A percentile compares a stretch with the other conserved stretches of the same genome.
Evolutionary conservation across 129 eudicot genomes (phyloP).

Genomic region (Ambrosia artemisiifolia): DNA sequence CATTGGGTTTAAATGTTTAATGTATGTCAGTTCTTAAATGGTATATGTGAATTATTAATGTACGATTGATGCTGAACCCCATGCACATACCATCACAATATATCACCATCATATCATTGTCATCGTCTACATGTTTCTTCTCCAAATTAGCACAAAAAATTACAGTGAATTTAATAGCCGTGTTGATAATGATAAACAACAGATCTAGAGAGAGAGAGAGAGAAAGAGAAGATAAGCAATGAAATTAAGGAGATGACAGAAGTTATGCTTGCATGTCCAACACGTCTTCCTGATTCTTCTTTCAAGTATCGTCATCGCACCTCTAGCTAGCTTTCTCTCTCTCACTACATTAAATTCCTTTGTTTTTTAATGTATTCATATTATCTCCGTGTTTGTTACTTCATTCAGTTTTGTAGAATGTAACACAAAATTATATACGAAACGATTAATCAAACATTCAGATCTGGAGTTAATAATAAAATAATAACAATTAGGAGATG

Average conservation of each 20-base stretch:
- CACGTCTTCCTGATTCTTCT: slow-evolving; percentile 36
- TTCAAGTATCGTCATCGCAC: slow-evolving; percentile 20
- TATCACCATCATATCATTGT: slow-evolving; percentile 12
- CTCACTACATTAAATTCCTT: slow-evolving; percentile 28
- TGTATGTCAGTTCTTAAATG: neutral
- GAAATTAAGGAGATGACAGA: slow-evolving; percentile 39
- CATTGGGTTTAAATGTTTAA: no score
- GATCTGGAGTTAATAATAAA: no score
- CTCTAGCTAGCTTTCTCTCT: slow-evolving; percentile 20
- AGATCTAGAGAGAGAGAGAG: slow-evolving; percentile 1
- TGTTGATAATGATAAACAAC: neutral
- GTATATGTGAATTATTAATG: neutral
- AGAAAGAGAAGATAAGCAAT: neutral
- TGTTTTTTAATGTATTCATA: slow-evolving; percentile 3
- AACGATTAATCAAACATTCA: no score
- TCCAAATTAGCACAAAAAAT: slow-evolving; percentile 6
- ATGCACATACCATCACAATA: slow-evolving; percentile 26
- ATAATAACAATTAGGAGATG: neutral
- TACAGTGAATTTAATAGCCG: slow-evolving; percentile 20
- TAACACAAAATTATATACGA: no score
- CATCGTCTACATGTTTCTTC: neutral
- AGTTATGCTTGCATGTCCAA: slow-evolving; percentile 36
- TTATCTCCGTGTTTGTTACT: slow-evolving; percentile 12
- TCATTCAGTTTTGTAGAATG: no score
- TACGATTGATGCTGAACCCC: slow-evolving; percentile 14